Percentiles rank a stretch among this genome's conserved stretches.
Evolutionary conservation across 371 early-diverging fungal genomes (phyloP).

Genomic region (Mortierella sp.): DNA sequence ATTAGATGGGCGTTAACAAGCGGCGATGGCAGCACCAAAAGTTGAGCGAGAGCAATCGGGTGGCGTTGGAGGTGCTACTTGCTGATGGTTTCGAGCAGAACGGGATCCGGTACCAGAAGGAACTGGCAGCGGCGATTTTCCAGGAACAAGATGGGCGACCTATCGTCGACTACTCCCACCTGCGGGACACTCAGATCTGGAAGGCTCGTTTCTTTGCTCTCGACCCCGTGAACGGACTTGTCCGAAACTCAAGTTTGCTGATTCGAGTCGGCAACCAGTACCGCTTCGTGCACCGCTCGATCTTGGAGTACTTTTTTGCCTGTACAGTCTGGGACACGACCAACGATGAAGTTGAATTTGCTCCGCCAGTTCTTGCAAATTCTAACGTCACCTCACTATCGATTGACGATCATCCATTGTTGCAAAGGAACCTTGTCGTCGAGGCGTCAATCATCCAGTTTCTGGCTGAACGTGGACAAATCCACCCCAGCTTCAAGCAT

Average conservation of each 20-base stretch:
- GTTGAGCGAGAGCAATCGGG: background rate
- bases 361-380: background rate
- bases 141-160: background rate
- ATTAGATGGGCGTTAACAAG: background rate
- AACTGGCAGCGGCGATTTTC: background rate
- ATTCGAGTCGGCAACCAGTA: background rate
- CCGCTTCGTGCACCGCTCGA: background rate
- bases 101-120: background rate
- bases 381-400: too few species aligned
- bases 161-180: background rate
- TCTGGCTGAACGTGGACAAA: background rate
- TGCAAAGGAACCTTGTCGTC: background rate
- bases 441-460: slow-evolving; percentile 11
- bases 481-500: background rate
- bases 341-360: background rate
- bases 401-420: background rate
- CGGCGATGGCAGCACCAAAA: background rate
- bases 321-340: background rate
- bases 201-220: background rate
- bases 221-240: background rate
- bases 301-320: background rate
- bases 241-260: background rate
- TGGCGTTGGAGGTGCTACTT: background rate
- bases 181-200: background rate
- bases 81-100: background rate